Percentiles rank a stretch among this genome's conserved stretches.
Conservation (phyloP, 192 early-diverging fungal species). For the Coemansia asiatica region DNA sequence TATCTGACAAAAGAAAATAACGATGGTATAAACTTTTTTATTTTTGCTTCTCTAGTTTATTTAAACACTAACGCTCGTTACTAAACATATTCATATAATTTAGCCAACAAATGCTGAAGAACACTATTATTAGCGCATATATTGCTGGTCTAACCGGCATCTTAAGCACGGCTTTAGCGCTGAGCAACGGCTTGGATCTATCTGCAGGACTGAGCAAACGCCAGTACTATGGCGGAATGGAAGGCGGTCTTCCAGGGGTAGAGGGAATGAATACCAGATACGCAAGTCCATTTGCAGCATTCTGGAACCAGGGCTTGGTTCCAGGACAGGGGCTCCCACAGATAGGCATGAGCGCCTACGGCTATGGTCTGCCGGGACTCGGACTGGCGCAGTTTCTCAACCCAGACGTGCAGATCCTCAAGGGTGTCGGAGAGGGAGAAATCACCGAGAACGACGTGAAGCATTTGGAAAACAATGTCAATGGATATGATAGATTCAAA, state of each 20-base stretch:
- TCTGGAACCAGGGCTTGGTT: slow-evolving; percentile 45
- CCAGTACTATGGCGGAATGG: slow-evolving; percentile 14
- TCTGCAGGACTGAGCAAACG: slow-evolving; percentile 9
- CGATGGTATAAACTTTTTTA: too few species aligned
- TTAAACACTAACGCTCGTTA: too few species aligned
- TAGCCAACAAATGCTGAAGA: not conserved
- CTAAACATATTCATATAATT: too few species aligned
- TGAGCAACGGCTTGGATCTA: too few species aligned
- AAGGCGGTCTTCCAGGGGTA: slow-evolving; percentile 7
- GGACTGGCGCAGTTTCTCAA: slow-evolving; percentile 26
- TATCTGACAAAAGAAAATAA: not conserved
- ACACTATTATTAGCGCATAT: not conserved
- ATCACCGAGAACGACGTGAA: slow-evolving; percentile 40
- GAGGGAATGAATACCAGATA: slow-evolving; percentile 23
- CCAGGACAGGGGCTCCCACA: slow-evolving; percentile 50
- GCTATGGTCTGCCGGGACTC: slow-evolving; percentile 39
- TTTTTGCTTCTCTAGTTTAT: not conserved
- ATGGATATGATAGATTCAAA: slow-evolving; percentile 30
- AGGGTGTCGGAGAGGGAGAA: slow-evolving; percentile 35
- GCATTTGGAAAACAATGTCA: slow-evolving; percentile 24
- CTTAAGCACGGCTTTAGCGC: not conserved
- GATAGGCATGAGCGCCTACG: slow-evolving; percentile 52
- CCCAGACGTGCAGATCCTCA: slow-evolving; percentile 40
- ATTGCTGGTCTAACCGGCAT: not conserved
- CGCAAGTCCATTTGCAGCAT: slow-evolving; percentile 36